phyloP scores from a whole-genome alignment of 768 basidiomycete species.

The Hemileccinum impolitum region DNA sequence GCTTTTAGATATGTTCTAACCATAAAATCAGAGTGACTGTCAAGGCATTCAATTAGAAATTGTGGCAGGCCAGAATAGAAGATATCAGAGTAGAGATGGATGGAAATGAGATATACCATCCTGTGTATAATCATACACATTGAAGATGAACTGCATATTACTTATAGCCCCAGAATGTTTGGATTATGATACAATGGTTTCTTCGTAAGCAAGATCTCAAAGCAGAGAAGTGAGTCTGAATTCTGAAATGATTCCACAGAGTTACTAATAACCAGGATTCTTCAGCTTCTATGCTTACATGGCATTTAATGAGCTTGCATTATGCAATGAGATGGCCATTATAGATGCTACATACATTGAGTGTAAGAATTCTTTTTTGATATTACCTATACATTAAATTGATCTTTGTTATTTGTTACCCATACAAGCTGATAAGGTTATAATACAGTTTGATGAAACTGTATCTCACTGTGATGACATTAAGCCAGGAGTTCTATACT shows the following conservation, averaged over 20 bases:
- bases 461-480: not conserved
- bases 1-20: not conserved
- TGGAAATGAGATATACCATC: not conserved
- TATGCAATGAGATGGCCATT: not conserved
- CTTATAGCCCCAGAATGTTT: not conserved
- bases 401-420: not conserved
- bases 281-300: not conserved
- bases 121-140: not conserved
- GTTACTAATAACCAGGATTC: not conserved
- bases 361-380: not conserved
- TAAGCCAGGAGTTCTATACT: not conserved
- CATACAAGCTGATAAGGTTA: not conserved
- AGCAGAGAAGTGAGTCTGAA: not conserved
- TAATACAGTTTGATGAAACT: not conserved
- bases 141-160: not conserved
- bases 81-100: slow-evolving; percentile 2
- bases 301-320: not conserved
- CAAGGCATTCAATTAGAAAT: not conserved
- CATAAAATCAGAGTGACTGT: not conserved
- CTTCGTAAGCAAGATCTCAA: not conserved
- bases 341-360: not conserved
- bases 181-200: slow-evolving; percentile 3
- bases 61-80: not conserved
- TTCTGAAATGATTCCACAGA: not conserved
- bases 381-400: not conserved